A percentile compares a stretch with the other conserved stretches of the same genome.
Conservation (phyloP, 441 rosid genomes). For the Syzygium malaccense region DNA sequence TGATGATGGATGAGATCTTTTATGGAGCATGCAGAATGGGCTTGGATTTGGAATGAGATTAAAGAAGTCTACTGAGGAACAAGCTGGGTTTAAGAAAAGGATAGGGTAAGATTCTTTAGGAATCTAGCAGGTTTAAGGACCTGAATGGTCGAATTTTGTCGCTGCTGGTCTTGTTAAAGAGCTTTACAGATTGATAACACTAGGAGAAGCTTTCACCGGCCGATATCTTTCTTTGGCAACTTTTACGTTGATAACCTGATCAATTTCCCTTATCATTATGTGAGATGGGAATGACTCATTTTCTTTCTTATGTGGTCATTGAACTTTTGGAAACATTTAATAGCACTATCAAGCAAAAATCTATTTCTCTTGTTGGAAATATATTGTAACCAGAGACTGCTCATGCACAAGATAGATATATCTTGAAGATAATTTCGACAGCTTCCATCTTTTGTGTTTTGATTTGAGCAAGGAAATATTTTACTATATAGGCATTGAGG, state of each 20-base stretch:
- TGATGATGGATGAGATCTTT: not conserved
- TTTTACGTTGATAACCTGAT: not conserved
- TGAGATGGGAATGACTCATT: not conserved
- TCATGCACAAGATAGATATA: not conserved
- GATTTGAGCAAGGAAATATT: not conserved
- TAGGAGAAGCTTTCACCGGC: not conserved
- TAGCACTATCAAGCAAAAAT: not conserved
- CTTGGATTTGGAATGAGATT: not conserved
- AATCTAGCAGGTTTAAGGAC: not conserved
- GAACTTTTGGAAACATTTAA: not conserved
- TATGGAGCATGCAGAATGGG: not conserved
- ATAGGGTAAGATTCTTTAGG: not conserved
- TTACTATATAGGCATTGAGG: not conserved
- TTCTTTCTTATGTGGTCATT: not conserved
- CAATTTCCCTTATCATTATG: not conserved
- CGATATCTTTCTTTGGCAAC: not conserved
- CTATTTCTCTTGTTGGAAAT: not conserved
- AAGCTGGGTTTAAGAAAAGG: not conserved
- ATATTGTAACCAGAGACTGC: not conserved
- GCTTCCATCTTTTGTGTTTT: not conserved
- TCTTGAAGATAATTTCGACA: not conserved
- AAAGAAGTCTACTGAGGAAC: not conserved
- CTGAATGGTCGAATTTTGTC: not conserved
- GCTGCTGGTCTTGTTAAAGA: not conserved
- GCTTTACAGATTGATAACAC: not conserved